phyloP scores from a whole-genome alignment of 2,329 filamentous ascomycete genomes.

The Colletotrichum tabaci region DNA sequence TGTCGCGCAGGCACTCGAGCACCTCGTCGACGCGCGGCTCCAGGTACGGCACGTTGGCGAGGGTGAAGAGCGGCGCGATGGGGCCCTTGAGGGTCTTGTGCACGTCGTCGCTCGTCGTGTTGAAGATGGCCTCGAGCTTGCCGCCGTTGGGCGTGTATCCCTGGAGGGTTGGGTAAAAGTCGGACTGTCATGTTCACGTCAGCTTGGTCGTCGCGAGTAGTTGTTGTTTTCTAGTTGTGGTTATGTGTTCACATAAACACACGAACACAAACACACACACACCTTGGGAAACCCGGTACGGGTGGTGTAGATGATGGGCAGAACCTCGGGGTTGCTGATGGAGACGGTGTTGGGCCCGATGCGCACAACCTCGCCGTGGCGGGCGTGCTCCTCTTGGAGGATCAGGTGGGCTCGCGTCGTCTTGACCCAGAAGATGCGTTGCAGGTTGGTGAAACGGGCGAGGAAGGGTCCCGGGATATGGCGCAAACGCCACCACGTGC shows the following conservation, averaged over 20 bases:
- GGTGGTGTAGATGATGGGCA: constrained; percentile 38
- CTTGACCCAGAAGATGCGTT: constrained; percentile 21
- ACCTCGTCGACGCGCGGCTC: constrained; percentile 55
- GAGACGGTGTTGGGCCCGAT: constrained; percentile 9
- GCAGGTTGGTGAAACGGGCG: constrained; percentile 18
- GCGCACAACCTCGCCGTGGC: constrained; percentile 12
- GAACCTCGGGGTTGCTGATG: constrained; percentile 13
- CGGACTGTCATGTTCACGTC: constrained; percentile 24
- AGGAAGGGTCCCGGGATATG: constrained; percentile 26
- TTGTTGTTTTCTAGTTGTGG: no score
- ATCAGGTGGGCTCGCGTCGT: constrained; percentile 22
- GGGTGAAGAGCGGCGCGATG: constrained; percentile 56
- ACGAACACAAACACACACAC: neutral
- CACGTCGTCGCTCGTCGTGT: constrained; percentile 55
- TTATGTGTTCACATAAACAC: no score
- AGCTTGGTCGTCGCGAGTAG: neutral
- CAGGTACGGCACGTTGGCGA: constrained; percentile 51
- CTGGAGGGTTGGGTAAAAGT: constrained; percentile 49
- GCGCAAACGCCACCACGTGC: constrained; percentile 20
- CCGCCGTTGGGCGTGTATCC: constrained; percentile 49
- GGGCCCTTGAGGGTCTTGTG: constrained; percentile 55
- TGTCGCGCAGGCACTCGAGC: constrained; percentile 37
- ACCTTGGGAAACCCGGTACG: constrained; percentile 38
- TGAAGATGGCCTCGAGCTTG: constrained; percentile 52
- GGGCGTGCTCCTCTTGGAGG: constrained; percentile 1